A percentile compares a stretch with the other conserved stretches of the same genome.
phyloP scores from a whole-genome alignment of 768 basidiomycete species.

The Fistulinella prunicolor region DNA sequence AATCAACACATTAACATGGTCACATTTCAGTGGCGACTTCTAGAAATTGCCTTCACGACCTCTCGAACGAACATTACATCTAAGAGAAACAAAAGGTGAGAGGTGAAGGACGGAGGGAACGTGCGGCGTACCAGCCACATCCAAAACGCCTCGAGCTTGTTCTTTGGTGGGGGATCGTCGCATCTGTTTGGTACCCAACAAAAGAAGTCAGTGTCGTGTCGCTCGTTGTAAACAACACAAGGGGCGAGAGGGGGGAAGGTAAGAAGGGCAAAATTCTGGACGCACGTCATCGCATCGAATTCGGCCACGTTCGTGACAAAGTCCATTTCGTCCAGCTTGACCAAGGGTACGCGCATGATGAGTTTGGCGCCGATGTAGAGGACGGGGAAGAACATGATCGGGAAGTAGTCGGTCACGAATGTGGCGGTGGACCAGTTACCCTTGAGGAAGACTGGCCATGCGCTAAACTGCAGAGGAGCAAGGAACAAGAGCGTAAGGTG shows the following conservation, averaged over 20 bases:
- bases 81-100: neutral
- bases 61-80: conserved; percentile 10
- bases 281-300: conserved; percentile 30
- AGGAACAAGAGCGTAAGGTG: too few relatives aligned
- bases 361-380: conserved; percentile 36
- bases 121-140: conserved; percentile 24
- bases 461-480: conserved; percentile 32
- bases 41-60: too few relatives aligned
- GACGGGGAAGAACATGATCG: conserved; percentile 44
- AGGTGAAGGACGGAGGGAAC: neutral
- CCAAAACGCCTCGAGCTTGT: conserved; percentile 27
- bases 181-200: conserved; percentile 15
- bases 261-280: neutral
- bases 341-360: conserved; percentile 5
- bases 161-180: conserved; percentile 29
- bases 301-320: conserved; percentile 25
- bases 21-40: too few relatives aligned
- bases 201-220: too few relatives aligned
- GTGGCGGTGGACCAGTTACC: conserved; percentile 36
- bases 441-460: conserved; percentile 41
- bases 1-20: too few relatives aligned
- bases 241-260: too few relatives aligned
- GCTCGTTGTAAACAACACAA: neutral
- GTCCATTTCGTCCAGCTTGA: conserved; percentile 24
- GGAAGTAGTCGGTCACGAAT: conserved; percentile 44